phyloP scores from a whole-genome alignment of 176 grass and related monocot species.

The Raddia guianensis region DNA sequence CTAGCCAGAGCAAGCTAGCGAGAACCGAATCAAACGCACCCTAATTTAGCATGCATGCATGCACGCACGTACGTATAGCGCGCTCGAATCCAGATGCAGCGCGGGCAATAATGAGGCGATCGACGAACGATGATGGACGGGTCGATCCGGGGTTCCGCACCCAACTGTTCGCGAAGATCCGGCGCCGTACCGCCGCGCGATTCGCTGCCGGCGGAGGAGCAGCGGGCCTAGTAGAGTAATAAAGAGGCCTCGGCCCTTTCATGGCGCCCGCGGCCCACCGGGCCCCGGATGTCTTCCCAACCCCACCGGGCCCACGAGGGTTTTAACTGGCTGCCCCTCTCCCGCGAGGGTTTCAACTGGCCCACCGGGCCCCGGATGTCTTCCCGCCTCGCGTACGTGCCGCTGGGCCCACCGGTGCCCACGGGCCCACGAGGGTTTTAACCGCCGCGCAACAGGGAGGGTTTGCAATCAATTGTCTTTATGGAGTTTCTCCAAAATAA shows the following conservation, averaged over 20 bases:
- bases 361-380: neutral
- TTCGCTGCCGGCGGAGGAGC: constrained; percentile 33
- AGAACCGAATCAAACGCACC: no score
- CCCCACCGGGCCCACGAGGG: neutral
- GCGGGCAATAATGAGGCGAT: neutral
- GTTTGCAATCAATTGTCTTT: no score
- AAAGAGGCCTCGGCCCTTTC: neutral
- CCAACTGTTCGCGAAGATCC: constrained; percentile 13
- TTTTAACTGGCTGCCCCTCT: neutral
- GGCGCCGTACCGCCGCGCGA: constrained; percentile 30
- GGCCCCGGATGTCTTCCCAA: neutral
- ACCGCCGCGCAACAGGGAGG: no score
- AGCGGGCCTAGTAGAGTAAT: neutral
- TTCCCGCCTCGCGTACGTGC: neutral
- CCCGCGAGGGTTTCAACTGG: neutral
- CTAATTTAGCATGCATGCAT: no score
- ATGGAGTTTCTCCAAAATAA: no score
- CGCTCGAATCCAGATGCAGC: neutral
- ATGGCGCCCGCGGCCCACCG: neutral
- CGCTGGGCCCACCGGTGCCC: neutral
- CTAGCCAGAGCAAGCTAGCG: no score
- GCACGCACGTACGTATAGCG: no score
- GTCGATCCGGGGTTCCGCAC: neutral
- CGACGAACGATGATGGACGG: neutral
- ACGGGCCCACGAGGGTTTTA: neutral